Conservation (phyloP, 768 basidiomycete species). For the Inosperma sp. region DNA sequence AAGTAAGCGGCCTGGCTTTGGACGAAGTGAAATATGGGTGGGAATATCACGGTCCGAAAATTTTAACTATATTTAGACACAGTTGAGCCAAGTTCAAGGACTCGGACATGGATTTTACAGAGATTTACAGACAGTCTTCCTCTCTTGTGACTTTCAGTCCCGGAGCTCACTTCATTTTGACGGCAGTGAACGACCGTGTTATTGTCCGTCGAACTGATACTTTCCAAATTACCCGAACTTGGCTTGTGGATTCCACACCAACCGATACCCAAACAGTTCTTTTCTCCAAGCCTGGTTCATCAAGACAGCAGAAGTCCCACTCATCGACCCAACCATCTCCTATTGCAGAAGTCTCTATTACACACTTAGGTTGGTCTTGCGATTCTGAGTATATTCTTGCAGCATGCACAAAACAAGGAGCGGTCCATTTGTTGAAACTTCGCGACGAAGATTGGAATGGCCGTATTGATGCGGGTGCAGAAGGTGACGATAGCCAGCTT, state of each 20-base stretch:
- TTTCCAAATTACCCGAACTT: constrained; percentile 78
- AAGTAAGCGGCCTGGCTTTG: too few relatives aligned
- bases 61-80: too few relatives aligned
- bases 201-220: constrained; percentile 82
- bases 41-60: too few relatives aligned
- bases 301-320: constrained; percentile 17
- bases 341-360: constrained; percentile 52
- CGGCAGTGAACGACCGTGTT: constrained; percentile 71
- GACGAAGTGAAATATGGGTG: too few relatives aligned
- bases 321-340: constrained; percentile 19
- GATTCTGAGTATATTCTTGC: constrained; percentile 86
- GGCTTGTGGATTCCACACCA: constrained; percentile 56
- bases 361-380: constrained; percentile 79
- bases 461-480: constrained; percentile 73
- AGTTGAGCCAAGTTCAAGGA: too few relatives aligned
- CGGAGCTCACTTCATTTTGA: constrained; percentile 82
- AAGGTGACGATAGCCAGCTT: constrained; percentile 38
- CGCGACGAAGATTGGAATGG: constrained; percentile 76
- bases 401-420: constrained; percentile 64
- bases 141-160: constrained; percentile 79
- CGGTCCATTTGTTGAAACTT: constrained; percentile 75
- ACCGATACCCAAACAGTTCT: constrained; percentile 47
- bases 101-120: constrained; percentile 74
- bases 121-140: constrained; percentile 71
- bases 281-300: constrained; percentile 32